A percentile compares a stretch with the other conserved stretches of the same genome.
phyloP scores from a whole-genome alignment of 768 basidiomycete species.

The Macrolepiota albuminosa region DNA sequence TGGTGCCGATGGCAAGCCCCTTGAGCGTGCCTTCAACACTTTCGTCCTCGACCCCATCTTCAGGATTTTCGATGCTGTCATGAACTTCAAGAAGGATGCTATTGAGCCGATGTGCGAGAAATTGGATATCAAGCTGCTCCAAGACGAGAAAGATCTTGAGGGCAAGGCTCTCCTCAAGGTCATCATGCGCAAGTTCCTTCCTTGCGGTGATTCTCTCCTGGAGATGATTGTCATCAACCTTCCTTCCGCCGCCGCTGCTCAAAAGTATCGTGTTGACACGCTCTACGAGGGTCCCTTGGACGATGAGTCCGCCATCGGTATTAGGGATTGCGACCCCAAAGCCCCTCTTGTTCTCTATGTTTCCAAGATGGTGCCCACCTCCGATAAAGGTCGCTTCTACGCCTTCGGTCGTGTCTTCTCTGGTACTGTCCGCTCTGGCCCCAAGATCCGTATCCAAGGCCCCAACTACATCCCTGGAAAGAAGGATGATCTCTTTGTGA shows the following conservation, averaged over 20 bases:
- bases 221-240: conserved; percentile 99
- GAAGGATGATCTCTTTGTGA: conserved; percentile 96
- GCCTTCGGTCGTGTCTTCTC: conserved; percentile 99
- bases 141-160: conserved; percentile 88
- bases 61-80: conserved; percentile 95
- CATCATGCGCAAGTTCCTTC: conserved; percentile 98
- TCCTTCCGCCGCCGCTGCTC: conserved; percentile 93
- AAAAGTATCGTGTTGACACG: conserved; percentile 97
- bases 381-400: conserved; percentile 99
- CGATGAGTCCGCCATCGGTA: conserved; percentile 96
- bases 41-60: conserved; percentile 99
- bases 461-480: conserved; percentile 98
- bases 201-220: conserved; percentile 93
- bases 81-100: conserved; percentile 97
- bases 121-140: conserved; percentile 85
- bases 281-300: conserved; percentile 99
- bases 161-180: conserved; percentile 95
- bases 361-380: conserved; percentile 99
- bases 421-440: conserved; percentile 92
- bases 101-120: conserved; percentile 85
- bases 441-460: conserved; percentile 98
- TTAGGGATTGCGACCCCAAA: conserved; percentile 95
- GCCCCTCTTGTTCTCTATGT: conserved; percentile 96
- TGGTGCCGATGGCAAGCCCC: conserved; percentile 77
- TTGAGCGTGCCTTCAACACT: conserved; percentile 97